These are phyloP conservation scores for Daldinia bambusicola DNA, from an alignment of 495 filamentous ascomycete genomes.

Conservation along the genomic window DNA sequence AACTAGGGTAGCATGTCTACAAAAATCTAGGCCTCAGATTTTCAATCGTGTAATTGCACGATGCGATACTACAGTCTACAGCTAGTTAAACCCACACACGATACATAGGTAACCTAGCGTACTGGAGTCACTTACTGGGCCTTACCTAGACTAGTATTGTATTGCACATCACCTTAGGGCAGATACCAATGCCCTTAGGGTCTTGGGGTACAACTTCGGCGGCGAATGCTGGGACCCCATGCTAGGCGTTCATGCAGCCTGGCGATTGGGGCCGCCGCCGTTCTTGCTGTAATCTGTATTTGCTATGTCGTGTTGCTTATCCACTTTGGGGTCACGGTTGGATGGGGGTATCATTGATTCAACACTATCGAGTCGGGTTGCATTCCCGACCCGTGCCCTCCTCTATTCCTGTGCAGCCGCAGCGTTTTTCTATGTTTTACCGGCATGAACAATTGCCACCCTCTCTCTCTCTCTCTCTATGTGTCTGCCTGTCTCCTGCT, in stretches of 20 bases:
- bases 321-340: slow-evolving; percentile 40
- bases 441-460: slow-evolving; percentile 46
- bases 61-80: background rate
- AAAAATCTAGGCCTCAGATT: slow-evolving; percentile 29
- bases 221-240: slow-evolving; percentile 29
- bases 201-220: slow-evolving; percentile 2
- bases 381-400: slow-evolving; percentile 46
- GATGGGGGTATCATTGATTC: slow-evolving; percentile 38
- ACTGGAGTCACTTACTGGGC: no score
- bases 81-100: no score
- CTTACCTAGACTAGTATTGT: no score
- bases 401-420: slow-evolving; percentile 46
- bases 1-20: slow-evolving; percentile 25
- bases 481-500: no score
- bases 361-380: slow-evolving; percentile 47
- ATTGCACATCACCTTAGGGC: no score
- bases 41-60: slow-evolving; percentile 4
- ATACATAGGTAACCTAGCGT: no score
- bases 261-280: slow-evolving; percentile 40
- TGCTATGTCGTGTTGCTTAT: slow-evolving; percentile 44
- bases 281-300: slow-evolving; percentile 39
- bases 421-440: slow-evolving; percentile 44
- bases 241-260: slow-evolving; percentile 48
- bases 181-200: no score
- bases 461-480: slow-evolving; percentile 22